phyloP scores from a whole-genome alignment of 2,329 filamentous ascomycete genomes.

The Fusarium agapanthi region DNA sequence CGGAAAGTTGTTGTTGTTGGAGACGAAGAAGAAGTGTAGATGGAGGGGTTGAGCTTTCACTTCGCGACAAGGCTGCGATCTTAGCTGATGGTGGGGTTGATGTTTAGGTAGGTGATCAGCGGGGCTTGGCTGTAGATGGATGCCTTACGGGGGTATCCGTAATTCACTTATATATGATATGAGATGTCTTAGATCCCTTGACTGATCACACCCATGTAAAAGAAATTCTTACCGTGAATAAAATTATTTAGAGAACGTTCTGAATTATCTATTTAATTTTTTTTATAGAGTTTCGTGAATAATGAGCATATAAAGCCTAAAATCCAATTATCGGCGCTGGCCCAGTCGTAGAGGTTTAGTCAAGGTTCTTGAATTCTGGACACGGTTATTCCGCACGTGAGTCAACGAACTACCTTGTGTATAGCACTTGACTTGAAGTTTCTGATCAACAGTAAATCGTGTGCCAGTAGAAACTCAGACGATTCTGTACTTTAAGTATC shows the following conservation, averaged over 20 bases:
- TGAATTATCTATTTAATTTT: not conserved
- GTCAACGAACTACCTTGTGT: not conserved
- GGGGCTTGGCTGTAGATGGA: constrained; percentile 13
- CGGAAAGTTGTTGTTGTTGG: not conserved
- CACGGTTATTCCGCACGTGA: not conserved
- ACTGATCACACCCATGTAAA: not conserved
- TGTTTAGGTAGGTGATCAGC: constrained; percentile 17
- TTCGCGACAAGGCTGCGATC: constrained; percentile 42
- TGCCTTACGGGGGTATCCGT: constrained; percentile 6
- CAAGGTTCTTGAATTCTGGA: not conserved
- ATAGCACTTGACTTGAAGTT: not conserved
- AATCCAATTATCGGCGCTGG: not conserved
- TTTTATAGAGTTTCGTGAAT: not conserved
- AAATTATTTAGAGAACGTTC: too few relatives aligned
- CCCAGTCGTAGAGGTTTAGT: not conserved
- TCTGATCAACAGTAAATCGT: too few relatives aligned
- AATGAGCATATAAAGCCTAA: not conserved
- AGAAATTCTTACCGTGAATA: not conserved
- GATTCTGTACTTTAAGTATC: not conserved
- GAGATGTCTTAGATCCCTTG: not conserved
- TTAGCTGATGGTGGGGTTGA: constrained; percentile 39
- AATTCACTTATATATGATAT: not conserved
- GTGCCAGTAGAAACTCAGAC: not conserved
- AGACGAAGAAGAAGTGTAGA: constrained; percentile 22
- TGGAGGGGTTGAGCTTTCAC: constrained; percentile 42